Percentiles rank a stretch among this genome's conserved stretches.
phyloP scores from a whole-genome alignment of 805 yeast species.

The Candida alai region DNA sequence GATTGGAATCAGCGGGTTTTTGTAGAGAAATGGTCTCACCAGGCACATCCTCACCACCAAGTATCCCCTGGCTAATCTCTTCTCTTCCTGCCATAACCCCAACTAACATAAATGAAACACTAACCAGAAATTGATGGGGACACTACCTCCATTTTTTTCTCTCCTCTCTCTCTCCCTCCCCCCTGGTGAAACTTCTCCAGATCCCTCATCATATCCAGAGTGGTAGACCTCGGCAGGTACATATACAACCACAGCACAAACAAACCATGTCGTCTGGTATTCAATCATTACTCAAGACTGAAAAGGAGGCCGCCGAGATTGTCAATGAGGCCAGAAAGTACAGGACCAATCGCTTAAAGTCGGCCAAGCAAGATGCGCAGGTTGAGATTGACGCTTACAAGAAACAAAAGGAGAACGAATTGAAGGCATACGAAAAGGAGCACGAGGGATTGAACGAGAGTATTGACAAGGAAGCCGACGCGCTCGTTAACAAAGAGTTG shows the following conservation, averaged over 20 bases:
- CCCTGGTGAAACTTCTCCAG: background rate
- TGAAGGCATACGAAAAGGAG: conserved; percentile 65
- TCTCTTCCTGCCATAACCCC: too few relatives aligned
- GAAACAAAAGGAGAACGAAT: conserved; percentile 75
- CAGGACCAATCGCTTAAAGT: conserved; percentile 84
- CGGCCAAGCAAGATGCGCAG: conserved; percentile 91
- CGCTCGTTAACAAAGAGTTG: conserved; percentile 66
- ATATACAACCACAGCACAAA: conserved; percentile 1
- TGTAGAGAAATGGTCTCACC: too few relatives aligned
- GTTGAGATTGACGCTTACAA: conserved; percentile 85
- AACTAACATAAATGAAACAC: too few relatives aligned
- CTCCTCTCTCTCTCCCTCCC: too few relatives aligned
- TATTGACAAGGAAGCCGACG: conserved; percentile 77
- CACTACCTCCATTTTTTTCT: too few relatives aligned
- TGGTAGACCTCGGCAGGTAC: too few relatives aligned
- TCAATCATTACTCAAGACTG: conserved; percentile 79
- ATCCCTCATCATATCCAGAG: background rate
- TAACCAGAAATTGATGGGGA: too few relatives aligned
- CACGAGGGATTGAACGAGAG: conserved; percentile 73
- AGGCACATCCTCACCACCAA: too few relatives aligned
- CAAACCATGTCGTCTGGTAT: conserved; percentile 44
- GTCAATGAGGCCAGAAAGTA: conserved; percentile 90
- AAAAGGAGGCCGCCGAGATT: conserved; percentile 94
- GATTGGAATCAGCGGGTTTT: too few relatives aligned
- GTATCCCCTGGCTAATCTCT: too few relatives aligned